Evolutionary conservation across 208 protist genomes (phyloP), one percentile per base, ranked within the genome.

Genomic region (Trypanosoma avium): DNA sequence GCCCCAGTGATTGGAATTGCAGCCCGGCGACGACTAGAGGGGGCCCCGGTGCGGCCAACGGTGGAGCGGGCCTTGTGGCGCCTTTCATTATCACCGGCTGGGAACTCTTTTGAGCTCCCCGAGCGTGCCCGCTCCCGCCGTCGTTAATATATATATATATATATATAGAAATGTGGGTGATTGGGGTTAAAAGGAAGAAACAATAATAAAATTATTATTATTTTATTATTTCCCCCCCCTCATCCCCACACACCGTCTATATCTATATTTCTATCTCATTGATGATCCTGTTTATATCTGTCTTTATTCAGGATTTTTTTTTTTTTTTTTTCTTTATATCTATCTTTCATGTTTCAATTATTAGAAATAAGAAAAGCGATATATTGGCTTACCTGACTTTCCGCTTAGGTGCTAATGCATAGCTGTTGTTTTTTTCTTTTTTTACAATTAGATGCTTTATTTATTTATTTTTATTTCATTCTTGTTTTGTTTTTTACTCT

Each of bases 51-150:
- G 13, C 56, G 68, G 9, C 73, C 68, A 47, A 79, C 62, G 21
- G 78, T 87, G 36, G 84, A 91, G 66, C 75, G 81, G 17, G 81
- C 81, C 12, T 61, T 91, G 17, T 88, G 82, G 66, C 58, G 75
- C 3, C 49, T 91, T 19, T 72, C 72, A 64, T 47, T 79, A 59
- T 60, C 85, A 79, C 71, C 82, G 6, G 24, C 19, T 29, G 50
- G 17, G 0, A 36, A 54, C 12, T 77, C 70, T n/a, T 38, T 57
- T 7, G 73, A 73, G 13, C 36, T 30, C 30, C 69, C 72, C 48
- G 67, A 70, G 40, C 77, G 73, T 53, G 81, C 73, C 54, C 74
- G 74, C 32, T 81, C 70, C 10, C 42, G 74, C 46, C 77, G 67
- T n/a, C 36, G 62, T 26, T 77, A 69, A 77, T n/a, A n/a, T n/a